A percentile compares a stretch with the other conserved stretches of the same genome.
phyloP scores from a whole-genome alignment of 164 flowering plant species.

The Chloranthus sessilifolius region DNA sequence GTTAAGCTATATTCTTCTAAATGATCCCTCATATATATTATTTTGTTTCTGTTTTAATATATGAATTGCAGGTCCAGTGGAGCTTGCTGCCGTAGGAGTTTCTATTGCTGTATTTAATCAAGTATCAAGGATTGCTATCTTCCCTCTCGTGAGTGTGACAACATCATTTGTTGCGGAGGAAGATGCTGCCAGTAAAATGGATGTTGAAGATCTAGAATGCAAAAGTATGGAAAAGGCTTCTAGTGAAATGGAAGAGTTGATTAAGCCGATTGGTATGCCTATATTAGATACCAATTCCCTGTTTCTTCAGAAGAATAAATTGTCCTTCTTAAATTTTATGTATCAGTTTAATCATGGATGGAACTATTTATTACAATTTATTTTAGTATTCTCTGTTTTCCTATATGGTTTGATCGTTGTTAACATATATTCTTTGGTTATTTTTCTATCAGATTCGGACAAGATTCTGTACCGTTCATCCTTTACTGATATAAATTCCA shows the following conservation, averaged over 20 bases:
- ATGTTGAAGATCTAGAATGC: conserved; percentile 10
- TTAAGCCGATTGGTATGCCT: conserved; percentile 25
- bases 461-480: conserved; percentile 11
- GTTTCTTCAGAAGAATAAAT: too few species aligned
- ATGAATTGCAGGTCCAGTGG: conserved; percentile 50
- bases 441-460: conserved; percentile 24
- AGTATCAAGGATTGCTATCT: conserved; percentile 50
- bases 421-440: background rate
- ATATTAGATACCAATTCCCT: too few species aligned
- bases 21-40: too few species aligned
- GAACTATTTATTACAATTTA: too few species aligned
- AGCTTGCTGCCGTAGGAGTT: conserved; percentile 64
- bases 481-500: conserved; percentile 10
- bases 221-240: conserved; percentile 11
- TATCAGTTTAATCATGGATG: too few species aligned
- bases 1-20: too few species aligned
- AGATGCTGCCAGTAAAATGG: conserved; percentile 23
- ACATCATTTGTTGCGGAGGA: conserved; percentile 66
- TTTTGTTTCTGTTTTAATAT: background rate
- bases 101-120: conserved; percentile 58
- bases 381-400: too few species aligned
- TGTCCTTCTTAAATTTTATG: too few species aligned
- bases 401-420: too few species aligned
- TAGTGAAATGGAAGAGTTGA: conserved; percentile 31
- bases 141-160: conserved; percentile 58